Base-by-base conservation (phyloP, 805 yeast genomes). In the Wickerhamomyces silvicola region DNA sequence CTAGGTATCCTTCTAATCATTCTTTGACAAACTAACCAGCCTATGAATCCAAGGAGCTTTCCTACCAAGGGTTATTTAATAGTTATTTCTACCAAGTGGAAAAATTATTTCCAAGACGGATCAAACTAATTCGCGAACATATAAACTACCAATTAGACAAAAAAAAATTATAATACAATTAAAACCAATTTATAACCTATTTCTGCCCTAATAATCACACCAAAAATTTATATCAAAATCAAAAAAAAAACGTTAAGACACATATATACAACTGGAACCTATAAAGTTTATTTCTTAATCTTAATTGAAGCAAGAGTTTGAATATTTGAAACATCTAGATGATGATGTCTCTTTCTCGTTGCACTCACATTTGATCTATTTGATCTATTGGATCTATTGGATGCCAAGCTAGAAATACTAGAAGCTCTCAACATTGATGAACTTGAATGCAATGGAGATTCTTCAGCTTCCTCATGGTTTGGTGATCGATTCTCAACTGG, bases 341-440 rank as follows among this genome's bases (percentile, higher is more conserved):
- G 56, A 25, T 48, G 45, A 32, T 51, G 56, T 28, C 32, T 48
- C 26, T 32, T 43, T 19, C 28, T 45, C 20, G 27, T 36, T 2
- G 28, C 19, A 22, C 13, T 28, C 5, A 35, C 25, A 17, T 10
- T 25, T 6, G 41, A 36, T 27, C 37, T 29, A 4, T 7, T 18
- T 8, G 40, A 33, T 15, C 35, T 39, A 27, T 30, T n/a, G n/a
- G 42, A 37, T 8, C 41, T 31, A 8, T 35, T 33, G 0, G 53
- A 48, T 4, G 36, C 30, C 16, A 46, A 23, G 30, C 45, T 39
- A 6, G 47, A 41, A 27, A 39, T 38, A 9, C 46, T 41, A 7
- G 46, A 33, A 7, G 39, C 39, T 31, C 47, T 32, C 15, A 28
- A 26, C 22, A 40, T 32, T 2, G 26, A 12, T 6, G 33, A 10